Evolutionary conservation across 768 basidiomycete species (phyloP).

Genomic region (Jaapia argillacea): DNA sequence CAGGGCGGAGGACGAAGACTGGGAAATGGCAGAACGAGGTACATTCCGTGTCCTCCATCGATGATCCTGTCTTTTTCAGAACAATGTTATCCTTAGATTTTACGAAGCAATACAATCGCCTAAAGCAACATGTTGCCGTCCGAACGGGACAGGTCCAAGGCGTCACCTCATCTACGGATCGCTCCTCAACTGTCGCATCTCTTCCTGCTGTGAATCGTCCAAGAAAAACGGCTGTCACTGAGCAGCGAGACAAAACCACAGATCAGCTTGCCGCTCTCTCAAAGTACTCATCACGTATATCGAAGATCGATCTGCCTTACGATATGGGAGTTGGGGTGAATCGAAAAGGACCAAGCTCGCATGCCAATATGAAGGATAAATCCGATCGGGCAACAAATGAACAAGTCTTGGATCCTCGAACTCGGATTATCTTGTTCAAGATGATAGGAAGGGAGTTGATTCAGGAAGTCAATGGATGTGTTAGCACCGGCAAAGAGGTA

Average conservation of each 20-base stretch:
- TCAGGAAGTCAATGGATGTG: conserved; percentile 88
- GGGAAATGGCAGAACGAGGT: conserved; percentile 71
- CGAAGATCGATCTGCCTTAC: conserved; percentile 70
- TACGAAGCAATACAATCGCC: conserved; percentile 95
- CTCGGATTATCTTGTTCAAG: conserved; percentile 87
- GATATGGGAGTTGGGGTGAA: conserved; percentile 67
- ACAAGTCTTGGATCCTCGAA: conserved; percentile 95
- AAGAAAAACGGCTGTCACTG: conserved; percentile 21
- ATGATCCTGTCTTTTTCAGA: not conserved
- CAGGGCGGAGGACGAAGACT: conserved; percentile 42
- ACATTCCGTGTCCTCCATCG: conserved; percentile 10
- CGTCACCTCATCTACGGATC: conserved; percentile 39
- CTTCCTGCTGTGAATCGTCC: conserved; percentile 71
- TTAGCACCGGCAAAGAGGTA: conserved; percentile 97
- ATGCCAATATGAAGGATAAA: conserved; percentile 89
- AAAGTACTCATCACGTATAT: conserved; percentile 67
- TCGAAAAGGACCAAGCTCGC: conserved; percentile 83
- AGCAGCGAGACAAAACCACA: conserved; percentile 46
- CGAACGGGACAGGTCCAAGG: conserved; percentile 63
- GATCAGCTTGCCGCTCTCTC: conserved; percentile 69
- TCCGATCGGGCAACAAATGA: conserved; percentile 94
- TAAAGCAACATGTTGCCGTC: conserved; percentile 84
- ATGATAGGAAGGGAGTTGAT: conserved; percentile 89
- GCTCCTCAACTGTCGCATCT: conserved; percentile 40
- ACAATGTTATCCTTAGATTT: conserved; percentile 52